These are phyloP conservation scores for Knoxdaviesia capensis DNA, from an alignment of 2,329 filamentous ascomycete genomes.

Conservation along the genomic window DNA sequence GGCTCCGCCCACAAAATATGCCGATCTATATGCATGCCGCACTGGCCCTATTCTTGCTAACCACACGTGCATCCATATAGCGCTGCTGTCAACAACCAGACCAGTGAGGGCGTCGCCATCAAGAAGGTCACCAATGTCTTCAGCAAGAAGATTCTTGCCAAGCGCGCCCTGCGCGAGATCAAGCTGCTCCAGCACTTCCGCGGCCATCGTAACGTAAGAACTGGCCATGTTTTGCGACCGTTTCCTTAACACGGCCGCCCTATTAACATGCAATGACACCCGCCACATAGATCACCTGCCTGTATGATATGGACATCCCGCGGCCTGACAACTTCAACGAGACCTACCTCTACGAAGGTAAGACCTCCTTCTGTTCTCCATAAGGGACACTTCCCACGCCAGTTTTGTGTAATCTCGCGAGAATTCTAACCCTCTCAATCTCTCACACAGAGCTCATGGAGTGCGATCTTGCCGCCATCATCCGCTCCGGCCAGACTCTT, in stretches of 20 bases:
- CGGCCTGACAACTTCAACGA: constrained; percentile 97
- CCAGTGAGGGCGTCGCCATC: constrained; percentile 85
- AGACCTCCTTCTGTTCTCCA: constrained; percentile 8
- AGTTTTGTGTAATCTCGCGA: too few relatives aligned
- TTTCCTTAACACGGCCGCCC: too few relatives aligned
- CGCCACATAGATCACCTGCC: constrained; percentile 64
- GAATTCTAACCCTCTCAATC: not conserved
- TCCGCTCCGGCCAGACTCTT: constrained; percentile 86
- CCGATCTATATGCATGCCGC: too few relatives aligned
- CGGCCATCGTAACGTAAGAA: constrained; percentile 61
- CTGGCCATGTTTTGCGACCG: not conserved
- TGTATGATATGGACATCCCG: constrained; percentile 99
- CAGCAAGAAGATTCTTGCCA: constrained; percentile 98
- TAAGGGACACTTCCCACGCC: too few relatives aligned
- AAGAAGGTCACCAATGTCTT: constrained; percentile 99
- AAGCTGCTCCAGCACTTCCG: constrained; percentile 97
- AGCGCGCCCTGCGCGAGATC: constrained; percentile 93
- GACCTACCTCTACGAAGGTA: constrained; percentile 95
- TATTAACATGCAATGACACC: not conserved
- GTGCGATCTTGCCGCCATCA: constrained; percentile 93
- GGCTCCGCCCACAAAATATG: too few relatives aligned
- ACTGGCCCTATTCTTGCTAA: not conserved
- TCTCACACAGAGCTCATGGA: constrained; percentile 73
- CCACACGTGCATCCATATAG: constrained; percentile 21
- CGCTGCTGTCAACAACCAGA: constrained; percentile 80